Percentiles rank a stretch among this genome's conserved stretches.
phyloP scores from a whole-genome alignment of 768 basidiomycete genomes.

The Boletus edulis region DNA sequence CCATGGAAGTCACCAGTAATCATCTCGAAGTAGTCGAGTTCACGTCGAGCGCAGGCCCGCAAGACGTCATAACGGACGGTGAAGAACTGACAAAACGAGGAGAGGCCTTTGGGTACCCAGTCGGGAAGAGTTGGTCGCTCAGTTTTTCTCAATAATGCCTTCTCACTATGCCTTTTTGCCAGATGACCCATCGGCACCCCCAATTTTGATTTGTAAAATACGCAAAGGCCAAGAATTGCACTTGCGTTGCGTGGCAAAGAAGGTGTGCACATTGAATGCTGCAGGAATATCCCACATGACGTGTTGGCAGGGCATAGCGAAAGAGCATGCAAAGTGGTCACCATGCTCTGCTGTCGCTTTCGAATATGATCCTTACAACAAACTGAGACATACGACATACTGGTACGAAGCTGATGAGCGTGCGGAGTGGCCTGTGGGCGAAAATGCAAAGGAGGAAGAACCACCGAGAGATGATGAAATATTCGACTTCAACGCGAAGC shows the following conservation, averaged over 20 bases:
- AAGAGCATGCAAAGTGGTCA: conserved; percentile 99
- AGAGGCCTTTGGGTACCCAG: conserved; percentile 75
- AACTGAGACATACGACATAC: conserved; percentile 90
- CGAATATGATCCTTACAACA: conserved; percentile 98
- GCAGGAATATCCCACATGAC: neutral
- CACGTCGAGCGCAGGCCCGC: conserved; percentile 38
- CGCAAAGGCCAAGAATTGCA: conserved; percentile 92
- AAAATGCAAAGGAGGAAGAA: conserved; percentile 85
- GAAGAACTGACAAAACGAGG: conserved; percentile 75
- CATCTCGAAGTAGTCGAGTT: conserved; percentile 66
- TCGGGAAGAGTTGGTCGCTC: conserved; percentile 68
- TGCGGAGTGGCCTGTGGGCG: conserved; percentile 88
- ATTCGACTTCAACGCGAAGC: conserved; percentile 88
- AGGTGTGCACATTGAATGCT: conserved; percentile 49
- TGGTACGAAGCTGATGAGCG: conserved; percentile 87
- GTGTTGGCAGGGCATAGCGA: conserved; percentile 81
- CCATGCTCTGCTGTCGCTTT: conserved; percentile 93
- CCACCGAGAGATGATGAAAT: conserved; percentile 72
- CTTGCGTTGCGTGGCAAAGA: conserved; percentile 85
- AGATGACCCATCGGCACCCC: conserved; percentile 62
- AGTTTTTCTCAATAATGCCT: neutral
- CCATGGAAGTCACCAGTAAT: conserved; percentile 85
- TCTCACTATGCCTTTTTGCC: conserved; percentile 5
- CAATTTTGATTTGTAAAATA: conserved; percentile 87
- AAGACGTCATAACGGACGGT: conserved; percentile 38